phyloP scores from a whole-genome alignment of 805 yeast species.

The Wickerhamomyces bovis region DNA sequence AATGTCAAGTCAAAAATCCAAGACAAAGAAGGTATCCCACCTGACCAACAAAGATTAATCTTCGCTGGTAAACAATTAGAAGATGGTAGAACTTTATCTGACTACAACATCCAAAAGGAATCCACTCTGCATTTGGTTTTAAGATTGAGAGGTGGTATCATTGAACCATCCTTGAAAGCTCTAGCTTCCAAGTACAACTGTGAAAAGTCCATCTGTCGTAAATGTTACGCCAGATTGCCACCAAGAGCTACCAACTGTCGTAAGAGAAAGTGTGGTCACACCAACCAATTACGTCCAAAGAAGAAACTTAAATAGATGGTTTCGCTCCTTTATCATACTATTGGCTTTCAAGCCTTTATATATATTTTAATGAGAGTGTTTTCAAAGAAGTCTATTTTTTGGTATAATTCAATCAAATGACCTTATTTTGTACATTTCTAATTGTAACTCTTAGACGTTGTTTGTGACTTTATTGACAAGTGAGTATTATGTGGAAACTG shows the following conservation, averaged over 20 bases:
- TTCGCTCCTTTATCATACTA: conserved; percentile 26
- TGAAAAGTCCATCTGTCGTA: conserved; percentile 98
- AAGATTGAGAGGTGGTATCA: conserved; percentile 98
- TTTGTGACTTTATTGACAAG: background rate
- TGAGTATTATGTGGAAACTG: no score
- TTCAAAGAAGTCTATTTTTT: conserved; percentile 1
- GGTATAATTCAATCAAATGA: conserved; percentile 1
- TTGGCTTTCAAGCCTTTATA: background rate
- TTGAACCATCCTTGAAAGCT: conserved; percentile 99
- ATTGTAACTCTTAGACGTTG: background rate
- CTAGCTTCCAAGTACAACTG: conserved; percentile 99
- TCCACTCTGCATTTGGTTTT: conserved; percentile 94
- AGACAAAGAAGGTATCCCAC: conserved; percentile 99
- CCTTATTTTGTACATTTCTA: conserved; percentile 1
- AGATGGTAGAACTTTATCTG: conserved; percentile 98
- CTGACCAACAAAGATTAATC: conserved; percentile 99
- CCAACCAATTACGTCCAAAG: conserved; percentile 99
- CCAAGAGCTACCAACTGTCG: conserved; percentile 99
- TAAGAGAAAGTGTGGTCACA: conserved; percentile 99
- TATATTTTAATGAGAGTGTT: background rate
- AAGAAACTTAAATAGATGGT: conserved; percentile 90
- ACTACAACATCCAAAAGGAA: conserved; percentile 99
- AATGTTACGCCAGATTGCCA: conserved; percentile 99
- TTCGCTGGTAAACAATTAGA: conserved; percentile 99
- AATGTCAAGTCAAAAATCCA: conserved; percentile 97